Conservation (phyloP, 192 early-diverging fungal genomes). For the Coemansia sp. region DNA sequence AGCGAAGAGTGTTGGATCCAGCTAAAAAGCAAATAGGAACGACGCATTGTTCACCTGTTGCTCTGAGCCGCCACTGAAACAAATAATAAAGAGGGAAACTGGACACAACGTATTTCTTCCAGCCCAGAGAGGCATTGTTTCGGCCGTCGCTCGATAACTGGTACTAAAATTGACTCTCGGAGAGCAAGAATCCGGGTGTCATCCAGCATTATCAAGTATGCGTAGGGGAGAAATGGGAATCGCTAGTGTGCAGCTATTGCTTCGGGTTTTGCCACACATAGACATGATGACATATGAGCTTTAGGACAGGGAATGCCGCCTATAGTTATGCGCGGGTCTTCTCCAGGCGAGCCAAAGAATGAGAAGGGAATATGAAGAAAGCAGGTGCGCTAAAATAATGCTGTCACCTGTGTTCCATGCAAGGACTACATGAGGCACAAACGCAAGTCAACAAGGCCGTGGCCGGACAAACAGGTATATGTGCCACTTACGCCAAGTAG, state of each 20-base stretch:
- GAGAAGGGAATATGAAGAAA: neutral
- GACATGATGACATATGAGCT: neutral
- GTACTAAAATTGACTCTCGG: constrained; percentile 2
- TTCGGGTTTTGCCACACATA: neutral
- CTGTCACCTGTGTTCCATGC: constrained; percentile 5
- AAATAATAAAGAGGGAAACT: neutral
- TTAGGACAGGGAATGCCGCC: neutral
- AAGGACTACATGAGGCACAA: constrained; percentile 2
- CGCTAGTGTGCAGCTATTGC: neutral
- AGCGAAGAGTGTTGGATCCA: neutral
- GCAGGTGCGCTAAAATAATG: neutral
- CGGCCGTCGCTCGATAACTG: constrained; percentile 1
- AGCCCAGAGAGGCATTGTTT: neutral
- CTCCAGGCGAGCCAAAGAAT: neutral
- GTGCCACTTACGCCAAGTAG: neutral
- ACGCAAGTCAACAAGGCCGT: neutral
- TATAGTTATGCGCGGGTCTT: neutral
- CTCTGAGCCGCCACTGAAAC: constrained; percentile 1
- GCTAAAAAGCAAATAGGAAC: neutral
- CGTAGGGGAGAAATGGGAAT: neutral
- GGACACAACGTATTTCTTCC: neutral
- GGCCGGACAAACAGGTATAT: neutral
- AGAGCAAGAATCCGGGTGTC: neutral
- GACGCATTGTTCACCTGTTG: neutral
- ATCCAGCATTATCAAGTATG: neutral